Evolutionary conservation across 2,329 filamentous ascomycete species (phyloP), one percentile per base, ranked within the genome.

Genomic region (Aspergillus fijiensis): DNA sequence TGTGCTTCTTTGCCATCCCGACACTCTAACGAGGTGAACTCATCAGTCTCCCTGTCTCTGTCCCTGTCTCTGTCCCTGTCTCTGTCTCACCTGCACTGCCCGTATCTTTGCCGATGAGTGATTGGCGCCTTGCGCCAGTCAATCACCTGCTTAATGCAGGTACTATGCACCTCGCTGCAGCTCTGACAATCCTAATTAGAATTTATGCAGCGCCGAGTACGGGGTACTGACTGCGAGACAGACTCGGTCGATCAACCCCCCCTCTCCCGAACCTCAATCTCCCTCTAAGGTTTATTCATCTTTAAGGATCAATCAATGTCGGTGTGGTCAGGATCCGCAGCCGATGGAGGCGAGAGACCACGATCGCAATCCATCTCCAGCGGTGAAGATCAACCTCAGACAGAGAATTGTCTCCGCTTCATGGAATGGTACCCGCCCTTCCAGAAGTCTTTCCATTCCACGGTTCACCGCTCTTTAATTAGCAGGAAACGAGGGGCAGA

Each of bases 381-480:
- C 33, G 52, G 59, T 61, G 48, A 63, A 39, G 55, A 65, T 65
- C 63, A 62, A 60, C 54, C 47, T 60, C 33, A 35, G 11, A 16
- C 33, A 12, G 12, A 35, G 16, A 45, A 45, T 45, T 45, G 39
- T 55, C 61, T 59, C 60, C 62, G 56, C 60, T 58, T 51, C 14
- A 42, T 57, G 42, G 60, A 60, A 63, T 55, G 50, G 53, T 19
- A 51, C 49, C 45, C 54, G 49, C 45, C 55, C 57, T 63, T 63
- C 60, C 60, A 62, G 60, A 65, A 66, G 62, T 55, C 56, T n/a
- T 52, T 42, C 19, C 31, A 60, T 57, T 19, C 63, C 63, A 62
- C 59, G 63, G 63, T 63, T 63, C 63, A 64, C 60, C 61, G 57
- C 59, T 63, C 53, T 60, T 62, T 56, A 57, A 25, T 50, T 27